Conservation (phyloP, 2,329 filamentous ascomycete genomes). For the Verticillium nonalfalfae region DNA sequence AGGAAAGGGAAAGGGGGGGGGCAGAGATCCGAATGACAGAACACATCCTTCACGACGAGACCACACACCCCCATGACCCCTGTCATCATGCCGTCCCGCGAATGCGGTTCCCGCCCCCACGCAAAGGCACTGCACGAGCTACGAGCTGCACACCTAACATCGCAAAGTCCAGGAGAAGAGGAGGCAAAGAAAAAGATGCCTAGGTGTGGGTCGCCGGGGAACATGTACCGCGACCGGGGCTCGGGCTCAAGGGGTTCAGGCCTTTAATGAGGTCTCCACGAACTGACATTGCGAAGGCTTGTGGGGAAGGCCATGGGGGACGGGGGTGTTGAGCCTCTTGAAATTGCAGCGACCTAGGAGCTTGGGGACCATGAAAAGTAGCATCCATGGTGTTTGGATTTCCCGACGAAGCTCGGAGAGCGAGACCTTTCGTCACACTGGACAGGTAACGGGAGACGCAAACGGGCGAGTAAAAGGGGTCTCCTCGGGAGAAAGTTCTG, state of each 20-base stretch:
- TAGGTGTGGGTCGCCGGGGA: neutral
- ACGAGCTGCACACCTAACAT: neutral
- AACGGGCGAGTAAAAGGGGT: neutral
- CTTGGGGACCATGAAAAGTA: neutral
- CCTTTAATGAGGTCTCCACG: neutral
- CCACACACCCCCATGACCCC: neutral
- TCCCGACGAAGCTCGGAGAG: neutral
- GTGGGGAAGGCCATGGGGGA: neutral
- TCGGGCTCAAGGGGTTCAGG: neutral
- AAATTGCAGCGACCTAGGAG: neutral
- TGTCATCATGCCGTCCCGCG: neutral
- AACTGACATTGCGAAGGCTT: neutral
- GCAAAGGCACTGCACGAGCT: neutral
- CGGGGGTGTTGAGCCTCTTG: neutral
- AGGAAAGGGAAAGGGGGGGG: neutral
- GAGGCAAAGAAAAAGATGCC: neutral
- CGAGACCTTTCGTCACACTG: neutral
- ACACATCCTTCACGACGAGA: neutral
- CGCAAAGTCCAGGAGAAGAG: neutral
- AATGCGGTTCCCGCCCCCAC: neutral
- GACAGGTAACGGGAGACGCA: neutral
- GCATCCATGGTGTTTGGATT: neutral
- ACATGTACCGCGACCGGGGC: neutral
- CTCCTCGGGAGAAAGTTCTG: neutral
- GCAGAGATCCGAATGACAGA: neutral